Evolutionary conservation across 129 eudicot genomes (phyloP).

Genomic region (Gnaphalium uliginosum): DNA sequence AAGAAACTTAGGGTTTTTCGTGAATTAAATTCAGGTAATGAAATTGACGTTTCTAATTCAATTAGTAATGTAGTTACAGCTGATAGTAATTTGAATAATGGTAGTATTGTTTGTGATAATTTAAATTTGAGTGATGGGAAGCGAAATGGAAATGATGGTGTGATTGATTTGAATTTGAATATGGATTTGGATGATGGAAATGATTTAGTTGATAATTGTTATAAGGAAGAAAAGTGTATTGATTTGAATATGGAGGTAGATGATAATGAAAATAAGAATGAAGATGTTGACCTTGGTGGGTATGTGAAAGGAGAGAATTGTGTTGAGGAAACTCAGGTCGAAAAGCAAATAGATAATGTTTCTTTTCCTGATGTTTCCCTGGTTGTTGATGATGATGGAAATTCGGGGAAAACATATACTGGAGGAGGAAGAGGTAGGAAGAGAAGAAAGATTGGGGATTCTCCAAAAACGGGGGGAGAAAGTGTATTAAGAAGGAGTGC

Average conservation of each 20-base stretch:
- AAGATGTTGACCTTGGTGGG: slow-evolving; percentile 40
- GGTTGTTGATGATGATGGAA: slow-evolving; percentile 29
- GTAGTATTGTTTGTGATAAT: slow-evolving; percentile 15
- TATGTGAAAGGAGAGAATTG: slow-evolving; percentile 17
- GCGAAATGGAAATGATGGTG: slow-evolving; percentile 24
- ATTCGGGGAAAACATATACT: slow-evolving; percentile 24
- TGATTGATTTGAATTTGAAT: slow-evolving; percentile 79
- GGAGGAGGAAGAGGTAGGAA: slow-evolving; percentile 50
- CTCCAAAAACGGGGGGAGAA: slow-evolving; percentile 29
- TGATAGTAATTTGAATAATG: slow-evolving; percentile 21
- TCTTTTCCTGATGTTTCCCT: slow-evolving; percentile 20
- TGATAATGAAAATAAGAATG: slow-evolving; percentile 33
- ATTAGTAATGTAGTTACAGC: slow-evolving; percentile 26
- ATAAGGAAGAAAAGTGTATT: slow-evolving; percentile 45
- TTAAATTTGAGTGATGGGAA: slow-evolving; percentile 6
- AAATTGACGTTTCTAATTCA: slow-evolving; percentile 26
- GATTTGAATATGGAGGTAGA: slow-evolving; percentile 77
- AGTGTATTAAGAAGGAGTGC: slow-evolving; percentile 83
- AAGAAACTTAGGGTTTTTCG: slow-evolving; percentile 25
- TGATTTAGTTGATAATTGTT: slow-evolving; percentile 19
- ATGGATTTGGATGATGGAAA: slow-evolving; percentile 46
- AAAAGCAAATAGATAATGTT: slow-evolving; percentile 9
- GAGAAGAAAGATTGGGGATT: slow-evolving; percentile 42
- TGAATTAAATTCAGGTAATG: slow-evolving; percentile 38
- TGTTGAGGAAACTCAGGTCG: slow-evolving; percentile 13